Evolutionary conservation across 495 filamentous ascomycete species (phyloP).

Genomic region (Xylaria curta): DNA sequence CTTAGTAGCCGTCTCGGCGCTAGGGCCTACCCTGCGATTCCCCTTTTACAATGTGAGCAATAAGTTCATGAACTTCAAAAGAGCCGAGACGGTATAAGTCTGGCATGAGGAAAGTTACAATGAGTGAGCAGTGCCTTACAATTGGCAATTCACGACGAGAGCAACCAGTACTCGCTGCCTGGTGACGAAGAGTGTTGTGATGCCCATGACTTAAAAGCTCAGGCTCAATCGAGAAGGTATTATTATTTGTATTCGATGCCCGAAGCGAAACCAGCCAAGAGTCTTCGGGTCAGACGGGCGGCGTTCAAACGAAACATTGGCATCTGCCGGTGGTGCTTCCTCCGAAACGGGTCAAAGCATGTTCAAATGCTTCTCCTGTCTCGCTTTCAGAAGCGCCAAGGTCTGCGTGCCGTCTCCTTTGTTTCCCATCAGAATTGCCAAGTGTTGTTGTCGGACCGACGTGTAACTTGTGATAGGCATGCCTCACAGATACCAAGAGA

Average conservation of each 20-base stretch:
- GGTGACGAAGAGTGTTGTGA: conserved; percentile 5
- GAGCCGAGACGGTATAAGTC: conserved; percentile 14
- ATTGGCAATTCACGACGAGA: neutral
- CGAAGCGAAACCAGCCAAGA: conserved; percentile 19
- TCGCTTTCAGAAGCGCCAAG: conserved; percentile 18
- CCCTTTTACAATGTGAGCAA: neutral
- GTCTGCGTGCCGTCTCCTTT: conserved; percentile 16
- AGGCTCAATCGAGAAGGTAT: conserved; percentile 4
- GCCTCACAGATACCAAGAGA: conserved; percentile 40
- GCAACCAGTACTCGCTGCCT: neutral
- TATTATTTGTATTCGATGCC: conserved; percentile 5
- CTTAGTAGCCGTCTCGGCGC: conserved; percentile 24
- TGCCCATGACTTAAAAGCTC: conserved; percentile 2
- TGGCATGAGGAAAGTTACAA: conserved; percentile 17
- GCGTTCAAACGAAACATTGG: conserved; percentile 20
- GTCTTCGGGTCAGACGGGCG: conserved; percentile 25
- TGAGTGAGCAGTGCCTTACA: neutral
- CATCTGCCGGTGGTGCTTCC: conserved; percentile 17
- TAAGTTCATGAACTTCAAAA: neutral
- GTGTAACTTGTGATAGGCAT: conserved; percentile 34
- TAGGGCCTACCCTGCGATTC: neutral
- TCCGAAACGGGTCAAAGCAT: conserved; percentile 23
- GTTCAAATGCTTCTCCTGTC: conserved; percentile 20
- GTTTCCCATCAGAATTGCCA: conserved; percentile 31
- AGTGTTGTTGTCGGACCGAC: conserved; percentile 39